Percentiles rank a stretch among this genome's conserved stretches.
Evolutionary conservation across 2,329 filamentous ascomycete species (phyloP).

Genomic region (Sclerotinia subarctica): DNA sequence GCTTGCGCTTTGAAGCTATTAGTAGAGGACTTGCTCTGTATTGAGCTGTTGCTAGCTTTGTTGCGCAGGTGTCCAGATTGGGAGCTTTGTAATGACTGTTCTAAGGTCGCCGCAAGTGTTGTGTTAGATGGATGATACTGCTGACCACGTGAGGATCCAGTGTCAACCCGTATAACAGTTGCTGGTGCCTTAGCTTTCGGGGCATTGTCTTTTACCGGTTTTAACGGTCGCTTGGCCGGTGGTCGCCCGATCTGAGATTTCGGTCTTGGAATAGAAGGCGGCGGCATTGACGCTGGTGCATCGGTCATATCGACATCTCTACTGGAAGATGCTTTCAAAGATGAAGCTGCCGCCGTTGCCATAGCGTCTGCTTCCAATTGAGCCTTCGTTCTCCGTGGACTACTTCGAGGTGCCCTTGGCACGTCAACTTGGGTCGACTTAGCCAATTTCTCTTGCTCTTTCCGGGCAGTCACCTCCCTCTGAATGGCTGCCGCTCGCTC

Average conservation of each 20-base stretch:
- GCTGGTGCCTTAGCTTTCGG: conserved; percentile 61
- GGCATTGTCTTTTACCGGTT: conserved; percentile 57
- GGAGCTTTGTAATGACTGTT: conserved; percentile 51
- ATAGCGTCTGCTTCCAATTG: conserved; percentile 38
- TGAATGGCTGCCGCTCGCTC: conserved; percentile 54
- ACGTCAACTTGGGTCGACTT: conserved; percentile 39
- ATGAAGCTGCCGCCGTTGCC: conserved; percentile 35
- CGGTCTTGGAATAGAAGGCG: conserved; percentile 56
- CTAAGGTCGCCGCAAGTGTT: conserved; percentile 54
- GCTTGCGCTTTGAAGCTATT: conserved; percentile 65
- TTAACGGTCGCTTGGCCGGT: conserved; percentile 56
- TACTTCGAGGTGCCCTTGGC: conserved; percentile 47
- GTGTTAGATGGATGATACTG: conserved; percentile 59
- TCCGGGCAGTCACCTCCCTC: conserved; percentile 51
- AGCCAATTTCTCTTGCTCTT: conserved; percentile 48
- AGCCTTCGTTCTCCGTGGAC: conserved; percentile 50
- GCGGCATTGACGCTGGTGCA: conserved; percentile 53
- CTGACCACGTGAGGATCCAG: conserved; percentile 61
- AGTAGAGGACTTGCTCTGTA: conserved; percentile 42
- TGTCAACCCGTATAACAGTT: conserved; percentile 70
- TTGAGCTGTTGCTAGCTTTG: conserved; percentile 57
- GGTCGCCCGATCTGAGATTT: conserved; percentile 48
- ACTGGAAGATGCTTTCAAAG: conserved; percentile 41
- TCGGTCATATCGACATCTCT: conserved; percentile 56
- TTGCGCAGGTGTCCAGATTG: conserved; percentile 49